phyloP scores from a whole-genome alignment of 768 basidiomycete species.

The Flagelloscypha sp. region DNA sequence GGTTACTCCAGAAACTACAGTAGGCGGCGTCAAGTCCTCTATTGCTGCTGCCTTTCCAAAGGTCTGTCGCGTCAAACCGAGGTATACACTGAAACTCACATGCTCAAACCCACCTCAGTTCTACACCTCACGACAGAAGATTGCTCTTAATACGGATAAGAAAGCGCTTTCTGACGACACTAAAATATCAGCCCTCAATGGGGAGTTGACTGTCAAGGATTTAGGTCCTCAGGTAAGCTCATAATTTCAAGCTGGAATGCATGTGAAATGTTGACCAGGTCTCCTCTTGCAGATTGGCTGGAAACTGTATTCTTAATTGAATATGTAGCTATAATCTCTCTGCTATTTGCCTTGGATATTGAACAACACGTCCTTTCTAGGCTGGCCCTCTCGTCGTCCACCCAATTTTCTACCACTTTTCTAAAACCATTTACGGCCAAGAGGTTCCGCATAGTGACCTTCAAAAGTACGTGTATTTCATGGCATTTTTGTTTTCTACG shows the following conservation, averaged over 20 bases:
- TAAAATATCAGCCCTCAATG: constrained; percentile 46
- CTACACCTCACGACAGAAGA: constrained; percentile 60
- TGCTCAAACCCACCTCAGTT: constrained; percentile 39
- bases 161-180: constrained; percentile 57
- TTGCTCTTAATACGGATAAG: constrained; percentile 55
- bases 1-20: constrained; percentile 42
- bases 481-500: neutral
- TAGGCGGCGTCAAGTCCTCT: constrained; percentile 61
- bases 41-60: constrained; percentile 49
- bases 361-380: constrained; percentile 29
- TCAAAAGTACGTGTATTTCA: constrained; percentile 48
- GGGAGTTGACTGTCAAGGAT: constrained; percentile 77
- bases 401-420: constrained; percentile 72
- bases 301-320: constrained; percentile 86
- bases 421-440: constrained; percentile 59
- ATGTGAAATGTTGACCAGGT: too few relatives aligned
- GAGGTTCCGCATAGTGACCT: constrained; percentile 66
- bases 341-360: neutral
- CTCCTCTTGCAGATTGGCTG: constrained; percentile 90
- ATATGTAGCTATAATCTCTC: constrained; percentile 53
- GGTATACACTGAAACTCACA: too few relatives aligned
- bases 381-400: constrained; percentile 84
- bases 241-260: too few relatives aligned
- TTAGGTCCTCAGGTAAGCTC: constrained; percentile 87
- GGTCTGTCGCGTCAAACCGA: constrained; percentile 22